A percentile compares a stretch with the other conserved stretches of the same genome.
Evolutionary conservation across 2,329 filamentous ascomycete genomes (phyloP).

Genomic region (Chaetomium strumarium): DNA sequence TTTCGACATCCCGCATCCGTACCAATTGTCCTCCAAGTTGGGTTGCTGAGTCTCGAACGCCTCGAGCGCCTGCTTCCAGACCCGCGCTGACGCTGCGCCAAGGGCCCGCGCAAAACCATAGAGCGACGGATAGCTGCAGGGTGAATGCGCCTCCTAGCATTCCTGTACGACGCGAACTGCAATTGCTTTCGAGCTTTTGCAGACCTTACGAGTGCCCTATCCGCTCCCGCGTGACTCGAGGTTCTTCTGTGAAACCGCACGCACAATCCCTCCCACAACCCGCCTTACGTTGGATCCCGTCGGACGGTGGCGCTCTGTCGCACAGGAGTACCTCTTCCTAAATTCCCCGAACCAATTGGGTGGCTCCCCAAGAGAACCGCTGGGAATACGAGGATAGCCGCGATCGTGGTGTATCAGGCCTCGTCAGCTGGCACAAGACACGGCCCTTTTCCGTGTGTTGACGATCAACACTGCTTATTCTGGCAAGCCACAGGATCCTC

Average conservation of each 20-base stretch:
- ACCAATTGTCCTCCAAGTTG: conserved; percentile 9
- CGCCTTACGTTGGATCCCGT: conserved; percentile 23
- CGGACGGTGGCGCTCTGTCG: conserved; percentile 23
- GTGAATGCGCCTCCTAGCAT: conserved; percentile 25
- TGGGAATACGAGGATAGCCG: conserved; percentile 32
- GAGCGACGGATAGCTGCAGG: conserved; percentile 29
- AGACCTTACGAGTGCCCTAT: conserved; percentile 22
- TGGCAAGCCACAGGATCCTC: conserved; percentile 23
- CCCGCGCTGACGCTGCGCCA: conserved; percentile 18
- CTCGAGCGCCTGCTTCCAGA: background rate
- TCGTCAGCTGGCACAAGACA: conserved; percentile 22
- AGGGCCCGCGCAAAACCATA: conserved; percentile 25
- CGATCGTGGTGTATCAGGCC: conserved; percentile 27
- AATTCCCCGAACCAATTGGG: conserved; percentile 31
- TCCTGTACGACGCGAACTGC: conserved; percentile 20
- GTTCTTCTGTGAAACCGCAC: conserved; percentile 8
- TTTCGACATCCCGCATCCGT: conserved; percentile 18
- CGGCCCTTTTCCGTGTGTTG: conserved; percentile 8
- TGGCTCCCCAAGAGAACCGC: conserved; percentile 20
- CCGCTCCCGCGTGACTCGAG: conserved; percentile 24
- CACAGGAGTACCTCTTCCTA: conserved; percentile 30
- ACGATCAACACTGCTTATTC: conserved; percentile 22
- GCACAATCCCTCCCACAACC: conserved; percentile 17
- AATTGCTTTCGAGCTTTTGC: conserved; percentile 14
- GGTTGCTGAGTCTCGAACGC: background rate